phyloP scores from a whole-genome alignment of 75 land plant genomes.

The Ceratopteris richardii region DNA sequence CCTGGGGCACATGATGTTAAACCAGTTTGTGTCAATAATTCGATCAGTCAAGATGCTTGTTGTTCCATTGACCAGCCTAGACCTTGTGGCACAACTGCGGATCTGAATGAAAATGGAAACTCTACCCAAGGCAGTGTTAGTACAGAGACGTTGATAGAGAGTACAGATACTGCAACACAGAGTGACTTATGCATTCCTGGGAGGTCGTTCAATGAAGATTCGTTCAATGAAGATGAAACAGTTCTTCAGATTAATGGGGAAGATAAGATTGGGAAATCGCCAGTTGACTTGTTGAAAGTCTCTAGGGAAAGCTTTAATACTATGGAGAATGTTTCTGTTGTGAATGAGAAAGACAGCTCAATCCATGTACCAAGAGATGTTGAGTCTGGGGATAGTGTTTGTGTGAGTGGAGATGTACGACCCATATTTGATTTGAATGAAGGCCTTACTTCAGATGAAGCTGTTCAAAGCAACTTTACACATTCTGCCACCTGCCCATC shows the following conservation, averaged over 20 bases:
- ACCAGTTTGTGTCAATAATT: too few species aligned
- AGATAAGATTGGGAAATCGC: too few species aligned
- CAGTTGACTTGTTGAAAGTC: not conserved
- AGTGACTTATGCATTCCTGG: too few species aligned
- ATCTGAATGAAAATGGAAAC: not conserved
- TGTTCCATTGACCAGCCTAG: not conserved
- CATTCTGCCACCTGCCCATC: constrained; percentile 1
- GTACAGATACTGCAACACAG: too few species aligned
- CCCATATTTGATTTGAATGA: constrained; percentile 36
- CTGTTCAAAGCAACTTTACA: constrained; percentile 12
- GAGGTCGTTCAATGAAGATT: too few species aligned
- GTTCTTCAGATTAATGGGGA: too few species aligned
- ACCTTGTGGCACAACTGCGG: not conserved
- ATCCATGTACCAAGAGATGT: too few species aligned
- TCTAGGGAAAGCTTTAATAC: not conserved
- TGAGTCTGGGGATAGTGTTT: not conserved
- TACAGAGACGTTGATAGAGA: not conserved
- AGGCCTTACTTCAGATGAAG: constrained; percentile 22
- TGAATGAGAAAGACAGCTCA: not conserved
- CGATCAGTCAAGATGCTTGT: too few species aligned
- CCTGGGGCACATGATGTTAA: constrained; percentile 4
- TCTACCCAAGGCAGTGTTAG: not conserved
- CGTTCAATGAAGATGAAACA: too few species aligned
- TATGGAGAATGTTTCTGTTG: not conserved
- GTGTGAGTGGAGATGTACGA: constrained; percentile 3